Conservation (phyloP, 768 basidiomycete species). For the Clavulina sp. region DNA sequence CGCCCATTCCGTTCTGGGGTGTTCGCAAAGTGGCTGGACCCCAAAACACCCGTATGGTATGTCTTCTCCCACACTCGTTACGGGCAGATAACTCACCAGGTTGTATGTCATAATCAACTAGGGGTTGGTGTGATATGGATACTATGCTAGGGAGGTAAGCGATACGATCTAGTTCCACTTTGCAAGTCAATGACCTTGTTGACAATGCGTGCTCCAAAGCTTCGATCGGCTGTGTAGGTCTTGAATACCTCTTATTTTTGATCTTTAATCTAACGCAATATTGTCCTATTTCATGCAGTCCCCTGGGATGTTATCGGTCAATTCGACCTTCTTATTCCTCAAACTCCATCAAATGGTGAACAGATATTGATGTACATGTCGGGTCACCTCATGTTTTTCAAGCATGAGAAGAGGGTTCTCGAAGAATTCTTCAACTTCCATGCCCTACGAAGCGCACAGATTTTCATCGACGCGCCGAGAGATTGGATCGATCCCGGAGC, state of each 20-base stretch:
- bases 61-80: background rate
- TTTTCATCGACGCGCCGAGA: background rate
- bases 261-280: background rate
- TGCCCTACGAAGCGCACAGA: background rate
- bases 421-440: background rate
- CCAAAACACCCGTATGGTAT: background rate
- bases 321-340: background rate
- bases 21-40: conserved; percentile 1
- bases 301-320: background rate
- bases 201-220: background rate
- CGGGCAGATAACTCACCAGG: background rate
- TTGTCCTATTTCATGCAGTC: background rate
- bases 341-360: background rate
- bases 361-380: background rate
- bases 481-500: background rate
- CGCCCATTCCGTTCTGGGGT: conserved; percentile 1
- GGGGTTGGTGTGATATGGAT: conserved; percentile 5
- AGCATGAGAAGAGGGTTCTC: background rate
- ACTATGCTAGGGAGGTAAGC: conserved; percentile 3
- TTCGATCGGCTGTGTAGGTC: conserved; percentile 1
- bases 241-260: background rate
- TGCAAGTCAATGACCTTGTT: no score
- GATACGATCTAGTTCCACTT: no score
- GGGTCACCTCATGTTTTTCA: background rate
- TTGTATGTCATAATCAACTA: no score